Conservation (phyloP, 805 yeast genomes). For the Schwanniomyces occidentalis region DNA sequence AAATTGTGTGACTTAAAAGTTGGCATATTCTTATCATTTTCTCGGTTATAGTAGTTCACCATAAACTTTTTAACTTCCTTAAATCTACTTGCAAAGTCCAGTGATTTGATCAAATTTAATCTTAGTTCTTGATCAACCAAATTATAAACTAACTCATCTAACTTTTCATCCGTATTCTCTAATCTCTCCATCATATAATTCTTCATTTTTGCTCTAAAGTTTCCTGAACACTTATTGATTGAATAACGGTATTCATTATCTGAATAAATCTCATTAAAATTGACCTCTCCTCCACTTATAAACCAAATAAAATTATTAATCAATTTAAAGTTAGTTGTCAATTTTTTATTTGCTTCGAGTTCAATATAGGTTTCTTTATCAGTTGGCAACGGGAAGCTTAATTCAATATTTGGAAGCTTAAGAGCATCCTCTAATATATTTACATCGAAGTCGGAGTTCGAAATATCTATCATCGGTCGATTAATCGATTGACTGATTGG, state of each 20-base stretch:
- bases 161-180: constrained; percentile 29
- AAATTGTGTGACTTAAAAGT: constrained; percentile 24
- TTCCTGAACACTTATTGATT: constrained; percentile 29
- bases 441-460: constrained; percentile 29
- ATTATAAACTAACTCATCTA: constrained; percentile 36
- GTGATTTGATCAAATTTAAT: constrained; percentile 35
- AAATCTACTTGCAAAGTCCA: constrained; percentile 32
- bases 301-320: constrained; percentile 33
- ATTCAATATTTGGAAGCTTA: constrained; percentile 27
- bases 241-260: constrained; percentile 35
- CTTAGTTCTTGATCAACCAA: constrained; percentile 39
- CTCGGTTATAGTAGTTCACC: constrained; percentile 34
- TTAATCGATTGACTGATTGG: background rate
- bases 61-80: constrained; percentile 38
- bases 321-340: constrained; percentile 22
- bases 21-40: constrained; percentile 41
- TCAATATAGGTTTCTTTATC: constrained; percentile 31
- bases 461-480: constrained; percentile 2
- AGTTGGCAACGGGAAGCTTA: constrained; percentile 40
- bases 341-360: constrained; percentile 29
- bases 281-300: constrained; percentile 20
- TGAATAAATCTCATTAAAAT: constrained; percentile 30
- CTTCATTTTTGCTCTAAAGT: constrained; percentile 27
- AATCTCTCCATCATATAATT: constrained; percentile 34
- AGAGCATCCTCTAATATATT: constrained; percentile 39